A percentile compares a stretch with the other conserved stretches of the same genome.
These are phyloP conservation scores for Gonium pectorale DNA, from an alignment of 139 green algal genomes.

Conservation along the genomic window DNA sequence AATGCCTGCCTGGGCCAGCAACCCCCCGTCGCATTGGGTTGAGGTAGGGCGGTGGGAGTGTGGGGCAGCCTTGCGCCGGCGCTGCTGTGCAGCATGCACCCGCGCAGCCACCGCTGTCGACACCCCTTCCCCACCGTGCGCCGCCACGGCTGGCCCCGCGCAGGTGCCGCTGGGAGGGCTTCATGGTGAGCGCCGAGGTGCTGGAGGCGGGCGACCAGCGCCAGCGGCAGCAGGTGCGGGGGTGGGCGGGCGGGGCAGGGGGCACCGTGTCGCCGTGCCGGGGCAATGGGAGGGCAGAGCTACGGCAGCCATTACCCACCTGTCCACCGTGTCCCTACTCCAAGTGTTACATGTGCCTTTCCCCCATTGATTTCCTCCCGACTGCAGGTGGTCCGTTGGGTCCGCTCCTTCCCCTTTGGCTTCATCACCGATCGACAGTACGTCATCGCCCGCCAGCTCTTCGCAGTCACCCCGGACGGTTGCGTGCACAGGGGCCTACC, in stretches of 20 bases:
- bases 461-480: slow-evolving; percentile 32
- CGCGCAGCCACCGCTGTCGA: too few relatives aligned
- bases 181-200: slow-evolving; percentile 50
- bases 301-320: too few relatives aligned
- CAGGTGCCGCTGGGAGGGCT: slow-evolving; percentile 41
- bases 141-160: not conserved
- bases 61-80: too few relatives aligned
- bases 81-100: too few relatives aligned
- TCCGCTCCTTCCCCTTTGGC: slow-evolving; percentile 82
- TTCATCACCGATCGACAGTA: slow-evolving; percentile 86
- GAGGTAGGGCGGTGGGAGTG: too few relatives aligned
- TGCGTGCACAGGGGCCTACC: slow-evolving; percentile 24
- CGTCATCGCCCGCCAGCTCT: slow-evolving; percentile 74
- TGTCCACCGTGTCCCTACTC: too few relatives aligned
- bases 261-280: too few relatives aligned
- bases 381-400: slow-evolving; percentile 81
- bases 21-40: too few relatives aligned
- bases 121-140: too few relatives aligned
- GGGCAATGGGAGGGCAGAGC: too few relatives aligned
- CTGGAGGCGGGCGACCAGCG: slow-evolving; percentile 29
- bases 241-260: not conserved
- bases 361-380: not conserved
- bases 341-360: too few relatives aligned
- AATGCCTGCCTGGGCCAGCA: too few relatives aligned
- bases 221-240: slow-evolving; percentile 59